Evolutionary conservation across 257 asterid genomes (phyloP).

Genomic region (Oldenlandia corymbosa): DNA sequence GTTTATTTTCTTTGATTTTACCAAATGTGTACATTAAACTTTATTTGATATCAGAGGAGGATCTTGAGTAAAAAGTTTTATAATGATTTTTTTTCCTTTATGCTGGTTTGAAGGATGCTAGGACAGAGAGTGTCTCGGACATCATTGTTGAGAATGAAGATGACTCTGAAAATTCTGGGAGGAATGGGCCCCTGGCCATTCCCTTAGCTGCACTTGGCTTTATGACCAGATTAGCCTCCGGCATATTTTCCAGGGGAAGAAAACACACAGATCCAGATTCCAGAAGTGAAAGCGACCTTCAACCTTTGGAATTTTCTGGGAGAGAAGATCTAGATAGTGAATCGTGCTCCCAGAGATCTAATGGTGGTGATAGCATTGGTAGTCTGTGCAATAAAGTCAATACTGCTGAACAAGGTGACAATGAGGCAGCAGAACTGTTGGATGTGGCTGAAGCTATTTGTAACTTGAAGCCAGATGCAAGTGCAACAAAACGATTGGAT

Average conservation of each 20-base stretch:
- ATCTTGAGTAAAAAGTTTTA: not conserved
- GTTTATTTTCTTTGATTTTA: not conserved
- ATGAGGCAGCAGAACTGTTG: slow-evolving; percentile 35
- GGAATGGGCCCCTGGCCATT: slow-evolving; percentile 68
- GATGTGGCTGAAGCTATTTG: slow-evolving; percentile 47
- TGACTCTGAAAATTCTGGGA: slow-evolving; percentile 54
- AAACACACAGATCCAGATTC: slow-evolving; percentile 47
- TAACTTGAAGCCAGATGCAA: slow-evolving; percentile 36
- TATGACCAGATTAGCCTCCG: slow-evolving; percentile 81
- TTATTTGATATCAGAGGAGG: not conserved
- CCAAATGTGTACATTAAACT: not conserved
- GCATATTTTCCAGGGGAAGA: slow-evolving; percentile 81
- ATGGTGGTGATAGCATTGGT: slow-evolving; percentile 33
- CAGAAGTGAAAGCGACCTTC: slow-evolving; percentile 56
- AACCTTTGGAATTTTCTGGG: slow-evolving; percentile 30
- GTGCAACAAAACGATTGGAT: slow-evolving; percentile 25
- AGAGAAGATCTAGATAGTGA: slow-evolving; percentile 34
- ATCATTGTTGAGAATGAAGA: slow-evolving; percentile 45
- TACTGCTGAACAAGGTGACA: slow-evolving; percentile 36
- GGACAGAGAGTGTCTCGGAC: slow-evolving; percentile 40
- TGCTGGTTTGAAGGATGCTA: slow-evolving; percentile 44
- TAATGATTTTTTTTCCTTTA: not conserved
- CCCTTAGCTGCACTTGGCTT: slow-evolving; percentile 93
- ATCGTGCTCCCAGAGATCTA: slow-evolving; percentile 44
- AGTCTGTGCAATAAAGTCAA: slow-evolving; percentile 29